phyloP scores from a whole-genome alignment of 2,329 filamentous ascomycete genomes.

The Cladosporium sp. region DNA sequence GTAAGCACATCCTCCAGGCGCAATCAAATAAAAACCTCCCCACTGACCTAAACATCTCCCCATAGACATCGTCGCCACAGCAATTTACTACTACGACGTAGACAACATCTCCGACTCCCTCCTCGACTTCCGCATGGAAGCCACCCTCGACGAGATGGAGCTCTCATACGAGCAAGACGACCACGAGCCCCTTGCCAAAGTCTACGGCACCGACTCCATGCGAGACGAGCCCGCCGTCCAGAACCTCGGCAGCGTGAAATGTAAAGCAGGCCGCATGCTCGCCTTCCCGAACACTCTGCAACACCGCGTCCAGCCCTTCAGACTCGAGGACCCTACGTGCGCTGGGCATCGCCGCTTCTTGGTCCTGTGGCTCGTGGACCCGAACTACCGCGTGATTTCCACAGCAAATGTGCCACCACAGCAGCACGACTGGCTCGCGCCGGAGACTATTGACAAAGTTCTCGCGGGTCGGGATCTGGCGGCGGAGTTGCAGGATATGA shows the following conservation, averaged over 20 bases:
- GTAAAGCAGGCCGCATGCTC: constrained; percentile 51
- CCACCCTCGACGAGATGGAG: constrained; percentile 13
- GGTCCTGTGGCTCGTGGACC: constrained; percentile 61
- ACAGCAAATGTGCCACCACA: constrained; percentile 56
- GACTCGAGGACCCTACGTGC: constrained; percentile 50
- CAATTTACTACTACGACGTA: constrained; percentile 62
- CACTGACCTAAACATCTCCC: background rate
- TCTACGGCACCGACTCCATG: constrained; percentile 29
- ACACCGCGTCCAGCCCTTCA: constrained; percentile 54
- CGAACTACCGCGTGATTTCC: constrained; percentile 51
- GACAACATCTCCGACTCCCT: constrained; percentile 59
- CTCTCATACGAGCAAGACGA: constrained; percentile 25
- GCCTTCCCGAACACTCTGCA: constrained; percentile 58
- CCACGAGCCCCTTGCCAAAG: constrained; percentile 25
- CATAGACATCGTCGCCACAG: constrained; percentile 47
- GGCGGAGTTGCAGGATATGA: constrained; percentile 30
- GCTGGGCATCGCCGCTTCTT: constrained; percentile 59
- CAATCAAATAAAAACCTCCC: background rate
- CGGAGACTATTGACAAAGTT: constrained; percentile 23
- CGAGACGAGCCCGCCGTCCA: constrained; percentile 39
- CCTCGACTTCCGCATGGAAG: constrained; percentile 52
- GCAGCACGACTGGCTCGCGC: constrained; percentile 47
- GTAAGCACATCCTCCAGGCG: background rate
- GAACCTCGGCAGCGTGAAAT: constrained; percentile 51
- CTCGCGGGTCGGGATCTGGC: constrained; percentile 27